Conservation (phyloP, 208 protist species). For the Acanthamoeba royreba region DNA sequence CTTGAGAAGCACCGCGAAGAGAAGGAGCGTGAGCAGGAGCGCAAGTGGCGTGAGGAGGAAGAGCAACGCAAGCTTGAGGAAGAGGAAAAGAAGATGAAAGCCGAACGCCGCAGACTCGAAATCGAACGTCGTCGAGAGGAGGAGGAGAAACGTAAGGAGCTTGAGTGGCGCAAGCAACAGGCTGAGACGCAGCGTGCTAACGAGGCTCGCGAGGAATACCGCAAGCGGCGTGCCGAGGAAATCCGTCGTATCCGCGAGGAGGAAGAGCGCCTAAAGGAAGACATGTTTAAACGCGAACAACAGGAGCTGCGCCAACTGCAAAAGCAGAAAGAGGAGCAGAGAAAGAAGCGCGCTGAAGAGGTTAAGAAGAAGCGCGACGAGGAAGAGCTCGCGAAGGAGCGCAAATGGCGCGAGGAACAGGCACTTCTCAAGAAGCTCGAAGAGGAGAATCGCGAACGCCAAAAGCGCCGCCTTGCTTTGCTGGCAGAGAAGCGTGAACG, state of each 20-base stretch:
- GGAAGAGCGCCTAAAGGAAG: constrained; percentile 39
- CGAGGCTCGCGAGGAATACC: neutral
- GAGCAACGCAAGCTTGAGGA: neutral
- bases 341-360: neutral
- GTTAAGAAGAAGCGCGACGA: neutral
- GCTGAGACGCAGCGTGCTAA: neutral
- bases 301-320: neutral
- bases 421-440: neutral
- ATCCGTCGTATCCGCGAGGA: neutral
- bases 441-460: neutral
- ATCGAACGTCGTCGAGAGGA: neutral
- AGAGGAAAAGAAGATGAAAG: neutral
- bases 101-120: neutral
- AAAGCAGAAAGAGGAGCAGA: neutral
- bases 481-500: neutral
- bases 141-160: constrained; percentile 9
- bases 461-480: neutral
- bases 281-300: neutral
- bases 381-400: constrained; percentile 11
- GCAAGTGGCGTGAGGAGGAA: neutral
- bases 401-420: neutral
- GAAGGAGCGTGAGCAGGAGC: neutral
- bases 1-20: neutral
- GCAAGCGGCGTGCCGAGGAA: neutral
- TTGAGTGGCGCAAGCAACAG: neutral